Percentiles rank a stretch among this genome's conserved stretches.
Evolutionary conservation across 2,329 filamentous ascomycete species (phyloP).

Genomic region (Botrytis porri): DNA sequence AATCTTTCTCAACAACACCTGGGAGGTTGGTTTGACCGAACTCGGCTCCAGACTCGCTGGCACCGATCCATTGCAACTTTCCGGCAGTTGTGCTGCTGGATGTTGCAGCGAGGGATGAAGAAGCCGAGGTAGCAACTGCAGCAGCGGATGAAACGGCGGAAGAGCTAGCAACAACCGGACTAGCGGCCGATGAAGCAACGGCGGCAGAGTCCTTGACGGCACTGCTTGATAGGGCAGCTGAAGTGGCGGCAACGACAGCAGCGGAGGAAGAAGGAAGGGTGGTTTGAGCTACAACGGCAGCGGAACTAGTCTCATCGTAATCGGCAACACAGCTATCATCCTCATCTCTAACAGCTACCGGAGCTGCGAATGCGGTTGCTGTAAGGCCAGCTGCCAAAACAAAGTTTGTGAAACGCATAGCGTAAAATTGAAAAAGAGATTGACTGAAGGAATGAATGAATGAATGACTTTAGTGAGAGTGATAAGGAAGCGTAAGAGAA

Average conservation of each 20-base stretch:
- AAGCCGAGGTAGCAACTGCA: neutral
- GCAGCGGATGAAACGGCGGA: neutral
- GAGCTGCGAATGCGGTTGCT: conserved; percentile 18
- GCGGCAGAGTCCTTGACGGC: neutral
- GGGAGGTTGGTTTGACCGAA: conserved; percentile 57
- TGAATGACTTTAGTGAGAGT: conserved; percentile 10
- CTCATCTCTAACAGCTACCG: conserved; percentile 14
- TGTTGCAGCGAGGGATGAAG: neutral
- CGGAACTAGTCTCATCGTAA: conserved; percentile 12
- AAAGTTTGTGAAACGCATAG: conserved; percentile 19
- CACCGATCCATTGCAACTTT: conserved; percentile 28
- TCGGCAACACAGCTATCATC: conserved; percentile 16
- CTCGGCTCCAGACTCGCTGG: conserved; percentile 55
- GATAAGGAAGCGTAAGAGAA: conserved; percentile 1
- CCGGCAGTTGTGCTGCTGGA: conserved; percentile 5
- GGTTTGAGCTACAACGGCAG: conserved; percentile 5
- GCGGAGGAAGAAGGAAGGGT: conserved; percentile 6
- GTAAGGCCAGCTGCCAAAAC: conserved; percentile 19
- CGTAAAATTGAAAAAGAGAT: conserved; percentile 7
- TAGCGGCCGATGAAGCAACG: neutral
- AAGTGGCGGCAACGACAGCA: conserved; percentile 4
- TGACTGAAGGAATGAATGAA: conserved; percentile 1
- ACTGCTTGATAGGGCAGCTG: conserved; percentile 5
- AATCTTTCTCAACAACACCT: conserved; percentile 55
- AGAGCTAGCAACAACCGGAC: neutral